phyloP scores from a whole-genome alignment of 352 stramenopile genomes.

The Plasmopara muralis region DNA sequence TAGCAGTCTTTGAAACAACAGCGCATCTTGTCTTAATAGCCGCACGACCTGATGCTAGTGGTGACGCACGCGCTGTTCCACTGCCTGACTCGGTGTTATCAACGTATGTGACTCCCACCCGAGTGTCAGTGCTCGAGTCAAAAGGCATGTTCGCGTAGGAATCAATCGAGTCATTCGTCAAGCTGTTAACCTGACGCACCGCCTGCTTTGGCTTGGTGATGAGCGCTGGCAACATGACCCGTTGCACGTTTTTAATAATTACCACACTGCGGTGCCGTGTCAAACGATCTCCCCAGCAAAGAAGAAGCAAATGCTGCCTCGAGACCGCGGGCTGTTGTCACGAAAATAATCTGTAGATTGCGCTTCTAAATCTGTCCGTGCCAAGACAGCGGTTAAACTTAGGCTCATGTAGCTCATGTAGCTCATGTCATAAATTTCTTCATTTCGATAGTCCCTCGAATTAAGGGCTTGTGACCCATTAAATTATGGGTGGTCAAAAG shows the following conservation, averaged over 20 bases:
- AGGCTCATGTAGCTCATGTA: background rate
- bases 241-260: background rate
- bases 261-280: background rate
- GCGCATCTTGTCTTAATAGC: constrained; percentile 12
- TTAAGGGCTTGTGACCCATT: constrained; percentile 10
- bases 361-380: background rate
- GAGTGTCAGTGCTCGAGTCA: constrained; percentile 10
- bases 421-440: no score
- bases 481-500: constrained; percentile 10
- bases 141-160: constrained; percentile 65
- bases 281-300: no score
- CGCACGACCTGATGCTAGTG: constrained; percentile 18
- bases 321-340: constrained; percentile 11
- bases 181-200: constrained; percentile 68
- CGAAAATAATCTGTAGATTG: constrained; percentile 22
- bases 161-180: constrained; percentile 85
- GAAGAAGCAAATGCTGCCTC: background rate
- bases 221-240: constrained; percentile 64
- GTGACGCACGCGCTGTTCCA: constrained; percentile 16
- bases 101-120: constrained; percentile 32
- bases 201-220: constrained; percentile 78
- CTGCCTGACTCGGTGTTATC: constrained; percentile 44
- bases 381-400: background rate
- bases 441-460: background rate
- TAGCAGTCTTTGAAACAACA: constrained; percentile 13